Evolutionary conservation across 2,329 filamentous ascomycete genomes (phyloP).

Genomic region (Penicillium sp.): DNA sequence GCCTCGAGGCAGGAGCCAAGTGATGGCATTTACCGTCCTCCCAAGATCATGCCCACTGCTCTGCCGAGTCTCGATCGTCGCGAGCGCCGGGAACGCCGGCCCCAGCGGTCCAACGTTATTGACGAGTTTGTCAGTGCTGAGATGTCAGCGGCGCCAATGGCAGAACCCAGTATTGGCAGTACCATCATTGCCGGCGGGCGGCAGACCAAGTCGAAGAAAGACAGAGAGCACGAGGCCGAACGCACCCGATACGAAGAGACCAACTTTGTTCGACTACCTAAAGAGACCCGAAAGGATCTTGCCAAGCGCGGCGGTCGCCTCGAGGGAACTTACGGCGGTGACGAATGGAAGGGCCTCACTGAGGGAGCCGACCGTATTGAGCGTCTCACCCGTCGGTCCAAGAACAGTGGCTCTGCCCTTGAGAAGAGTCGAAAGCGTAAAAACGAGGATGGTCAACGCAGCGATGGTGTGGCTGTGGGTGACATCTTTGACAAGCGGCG

Average conservation of each 20-base stretch:
- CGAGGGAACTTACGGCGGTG: constrained; percentile 69
- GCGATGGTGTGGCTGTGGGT: constrained; percentile 60
- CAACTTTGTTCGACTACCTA: constrained; percentile 83
- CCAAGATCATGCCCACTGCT: constrained; percentile 76
- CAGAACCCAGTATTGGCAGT: constrained; percentile 85
- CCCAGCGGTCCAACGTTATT: constrained; percentile 72
- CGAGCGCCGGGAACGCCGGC: constrained; percentile 56
- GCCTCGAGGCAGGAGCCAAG: constrained; percentile 25
- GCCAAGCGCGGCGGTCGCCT: constrained; percentile 52
- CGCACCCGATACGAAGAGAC: constrained; percentile 81
- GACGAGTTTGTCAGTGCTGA: constrained; percentile 89
- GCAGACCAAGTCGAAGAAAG: constrained; percentile 67
- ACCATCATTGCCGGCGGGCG: constrained; percentile 77
- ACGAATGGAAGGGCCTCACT: constrained; percentile 84
- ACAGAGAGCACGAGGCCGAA: constrained; percentile 73
- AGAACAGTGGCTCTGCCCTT: constrained; percentile 51
- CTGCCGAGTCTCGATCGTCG: constrained; percentile 63
- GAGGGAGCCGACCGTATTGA: constrained; percentile 84
- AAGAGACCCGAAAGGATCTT: constrained; percentile 78
- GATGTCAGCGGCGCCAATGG: constrained; percentile 71
- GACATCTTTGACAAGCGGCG: constrained; percentile 48
- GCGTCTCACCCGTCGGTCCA: constrained; percentile 67
- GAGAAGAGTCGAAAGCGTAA: constrained; percentile 84
- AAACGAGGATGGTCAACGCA: constrained; percentile 65
- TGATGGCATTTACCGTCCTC: constrained; percentile 79